Evolutionary conservation across 2,329 filamentous ascomycete genomes (phyloP).

Genomic region (Fusarium sacchari): DNA sequence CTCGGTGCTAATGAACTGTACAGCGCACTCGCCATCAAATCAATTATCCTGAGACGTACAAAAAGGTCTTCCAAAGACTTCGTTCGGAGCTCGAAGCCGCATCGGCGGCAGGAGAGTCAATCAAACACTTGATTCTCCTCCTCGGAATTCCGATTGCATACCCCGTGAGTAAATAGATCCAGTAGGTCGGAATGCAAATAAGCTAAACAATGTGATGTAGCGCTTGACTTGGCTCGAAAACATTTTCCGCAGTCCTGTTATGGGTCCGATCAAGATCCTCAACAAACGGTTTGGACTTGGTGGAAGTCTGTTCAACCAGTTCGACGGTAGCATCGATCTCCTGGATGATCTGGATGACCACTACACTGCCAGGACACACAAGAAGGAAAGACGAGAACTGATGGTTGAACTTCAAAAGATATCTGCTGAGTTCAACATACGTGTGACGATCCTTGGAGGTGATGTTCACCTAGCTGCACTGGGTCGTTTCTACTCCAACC

Average conservation of each 20-base stretch:
- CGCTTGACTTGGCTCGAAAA: constrained; percentile 98
- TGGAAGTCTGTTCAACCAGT: constrained; percentile 89
- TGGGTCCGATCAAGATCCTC: constrained; percentile 87
- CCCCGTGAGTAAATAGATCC: constrained; percentile 63
- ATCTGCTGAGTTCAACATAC: constrained; percentile 85
- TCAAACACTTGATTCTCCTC: constrained; percentile 88
- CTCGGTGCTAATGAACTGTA: constrained; percentile 55
- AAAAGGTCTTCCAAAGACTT: constrained; percentile 81
- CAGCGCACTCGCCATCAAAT: constrained; percentile 88
- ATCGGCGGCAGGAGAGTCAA: constrained; percentile 75
- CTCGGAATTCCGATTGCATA: constrained; percentile 90
- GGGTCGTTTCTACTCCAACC: constrained; percentile 94
- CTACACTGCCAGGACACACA: constrained; percentile 92
- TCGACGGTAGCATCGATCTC: constrained; percentile 92
- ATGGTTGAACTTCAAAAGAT: constrained; percentile 85
- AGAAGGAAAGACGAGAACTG: constrained; percentile 82
- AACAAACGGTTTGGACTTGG: constrained; percentile 90
- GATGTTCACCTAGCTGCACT: constrained; percentile 94
- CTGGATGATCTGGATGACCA: constrained; percentile 95
- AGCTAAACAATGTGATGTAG: constrained; percentile 48
- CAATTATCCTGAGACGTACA: constrained; percentile 93
- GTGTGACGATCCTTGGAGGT: constrained; percentile 91
- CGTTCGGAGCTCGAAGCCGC: constrained; percentile 77
- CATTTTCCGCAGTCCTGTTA: constrained; percentile 84
- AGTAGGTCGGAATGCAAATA: background rate